Percentiles rank a stretch among this genome's conserved stretches.
Evolutionary conservation across 257 asterid genomes (phyloP).

Genomic region (Cinchona pubescens): DNA sequence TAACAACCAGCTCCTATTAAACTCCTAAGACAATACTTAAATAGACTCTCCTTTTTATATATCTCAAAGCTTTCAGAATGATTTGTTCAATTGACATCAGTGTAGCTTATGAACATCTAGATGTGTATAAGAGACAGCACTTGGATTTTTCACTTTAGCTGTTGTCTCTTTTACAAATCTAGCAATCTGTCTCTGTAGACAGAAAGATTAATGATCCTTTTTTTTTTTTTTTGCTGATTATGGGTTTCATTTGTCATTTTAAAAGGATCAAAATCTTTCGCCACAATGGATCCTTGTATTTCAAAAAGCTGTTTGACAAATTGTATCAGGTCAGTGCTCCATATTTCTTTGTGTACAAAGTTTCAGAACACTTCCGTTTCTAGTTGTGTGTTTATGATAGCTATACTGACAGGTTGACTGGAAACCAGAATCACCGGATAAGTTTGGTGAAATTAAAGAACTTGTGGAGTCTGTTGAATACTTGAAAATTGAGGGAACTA

Average conservation of each 20-base stretch:
- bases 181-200: too few relatives aligned
- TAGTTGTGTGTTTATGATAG: conserved; percentile 17
- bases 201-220: too few relatives aligned
- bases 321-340: conserved; percentile 71
- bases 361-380: conserved; percentile 22
- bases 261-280: conserved; percentile 84
- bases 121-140: too few relatives aligned
- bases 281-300: conserved; percentile 75
- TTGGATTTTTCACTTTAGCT: too few relatives aligned
- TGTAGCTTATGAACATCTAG: too few relatives aligned
- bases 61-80: too few relatives aligned
- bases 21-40: too few relatives aligned
- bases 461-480: conserved; percentile 54
- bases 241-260: conserved; percentile 17
- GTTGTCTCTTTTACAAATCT: too few relatives aligned
- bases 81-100: too few relatives aligned
- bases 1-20: too few relatives aligned
- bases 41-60: too few relatives aligned
- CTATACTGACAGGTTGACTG: conserved; percentile 68
- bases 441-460: conserved; percentile 62
- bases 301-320: conserved; percentile 86
- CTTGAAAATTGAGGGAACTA: conserved; percentile 60
- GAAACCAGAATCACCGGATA: conserved; percentile 84
- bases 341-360: conserved; percentile 19
- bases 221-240: not conserved